Evolutionary conservation across 306 rosid species (phyloP).

Genomic region (Glycine latifolia): DNA sequence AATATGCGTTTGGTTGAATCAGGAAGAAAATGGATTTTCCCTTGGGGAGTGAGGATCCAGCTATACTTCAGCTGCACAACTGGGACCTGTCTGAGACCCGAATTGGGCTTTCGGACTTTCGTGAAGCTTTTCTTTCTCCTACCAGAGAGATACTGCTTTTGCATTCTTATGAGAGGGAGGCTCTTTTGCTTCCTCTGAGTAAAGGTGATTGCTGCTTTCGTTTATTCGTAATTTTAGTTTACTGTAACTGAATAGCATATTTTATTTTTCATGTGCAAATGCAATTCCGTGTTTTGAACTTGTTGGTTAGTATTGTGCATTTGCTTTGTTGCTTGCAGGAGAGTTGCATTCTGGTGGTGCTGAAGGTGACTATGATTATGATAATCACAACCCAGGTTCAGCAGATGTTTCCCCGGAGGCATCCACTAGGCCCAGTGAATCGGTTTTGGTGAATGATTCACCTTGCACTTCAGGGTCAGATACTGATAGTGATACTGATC

Average conservation of each 20-base stretch:
- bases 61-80: conserved; percentile 75
- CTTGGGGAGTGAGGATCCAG: conserved; percentile 60
- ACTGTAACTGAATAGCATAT: background rate
- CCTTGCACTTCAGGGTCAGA: conserved; percentile 63
- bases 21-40: conserved; percentile 67
- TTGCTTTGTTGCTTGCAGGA: conserved; percentile 56
- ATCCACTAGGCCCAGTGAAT: conserved; percentile 44
- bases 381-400: conserved; percentile 50
- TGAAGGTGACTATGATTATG: conserved; percentile 44
- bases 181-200: conserved; percentile 78
- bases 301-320: conserved; percentile 33
- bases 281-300: conserved; percentile 31
- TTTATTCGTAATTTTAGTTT: conserved; percentile 25
- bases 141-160: conserved; percentile 72
- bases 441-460: conserved; percentile 55
- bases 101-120: conserved; percentile 72
- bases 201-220: conserved; percentile 54
- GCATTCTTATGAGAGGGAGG: conserved; percentile 74
- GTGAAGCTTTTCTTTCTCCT: conserved; percentile 88
- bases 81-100: conserved; percentile 71
- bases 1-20: conserved; percentile 31
- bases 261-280: background rate
- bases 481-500: conserved; percentile 47
- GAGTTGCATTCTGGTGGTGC: conserved; percentile 47
- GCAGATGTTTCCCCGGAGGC: conserved; percentile 50